Evolutionary conservation across 192 early-diverging fungal genomes (phyloP).

Genomic region (Coemansia guatemalensis): DNA sequence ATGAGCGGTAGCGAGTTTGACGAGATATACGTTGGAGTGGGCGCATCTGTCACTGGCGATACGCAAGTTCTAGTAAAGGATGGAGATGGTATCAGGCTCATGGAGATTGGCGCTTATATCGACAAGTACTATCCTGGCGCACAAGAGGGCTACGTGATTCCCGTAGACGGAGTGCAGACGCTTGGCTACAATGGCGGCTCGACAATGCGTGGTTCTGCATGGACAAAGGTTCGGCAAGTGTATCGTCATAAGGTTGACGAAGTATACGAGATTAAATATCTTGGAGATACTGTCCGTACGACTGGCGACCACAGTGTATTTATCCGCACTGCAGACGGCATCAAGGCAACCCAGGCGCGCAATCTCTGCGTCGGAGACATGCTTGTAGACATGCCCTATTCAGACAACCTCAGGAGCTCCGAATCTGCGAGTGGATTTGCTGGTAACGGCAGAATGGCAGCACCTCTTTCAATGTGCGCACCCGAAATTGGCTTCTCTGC

Average conservation of each 20-base stretch:
- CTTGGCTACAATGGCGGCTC: slow-evolving; percentile 40
- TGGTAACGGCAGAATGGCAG: not conserved
- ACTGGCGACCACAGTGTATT: slow-evolving; percentile 56
- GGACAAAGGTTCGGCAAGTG: slow-evolving; percentile 49
- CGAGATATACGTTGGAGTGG: slow-evolving; percentile 98
- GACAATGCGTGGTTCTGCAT: slow-evolving; percentile 27
- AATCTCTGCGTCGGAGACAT: slow-evolving; percentile 43
- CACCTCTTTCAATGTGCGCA: slow-evolving; percentile 28
- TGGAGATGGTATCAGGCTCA: slow-evolving; percentile 11
- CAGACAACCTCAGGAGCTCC: slow-evolving; percentile 3
- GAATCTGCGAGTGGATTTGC: not conserved
- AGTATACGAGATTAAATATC: slow-evolving; percentile 44
- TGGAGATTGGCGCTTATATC: slow-evolving; percentile 46
- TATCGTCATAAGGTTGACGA: slow-evolving; percentile 52
- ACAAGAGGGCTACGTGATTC: slow-evolving; percentile 38
- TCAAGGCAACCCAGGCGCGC: slow-evolving; percentile 38
- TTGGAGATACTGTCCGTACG: slow-evolving; percentile 46
- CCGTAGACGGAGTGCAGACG: slow-evolving; percentile 44
- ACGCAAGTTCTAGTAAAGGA: slow-evolving; percentile 50
- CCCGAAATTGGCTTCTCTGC: not conserved
- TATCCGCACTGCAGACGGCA: slow-evolving; percentile 24
- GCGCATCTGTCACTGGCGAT: slow-evolving; percentile 62
- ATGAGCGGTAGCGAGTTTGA: slow-evolving; percentile 99
- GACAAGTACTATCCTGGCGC: slow-evolving; percentile 34
- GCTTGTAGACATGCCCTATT: slow-evolving; percentile 45